Percentiles rank a stretch among this genome's conserved stretches.
Conservation (phyloP, 2,329 filamentous ascomycete genomes). For the Trichophyton simii region DNA sequence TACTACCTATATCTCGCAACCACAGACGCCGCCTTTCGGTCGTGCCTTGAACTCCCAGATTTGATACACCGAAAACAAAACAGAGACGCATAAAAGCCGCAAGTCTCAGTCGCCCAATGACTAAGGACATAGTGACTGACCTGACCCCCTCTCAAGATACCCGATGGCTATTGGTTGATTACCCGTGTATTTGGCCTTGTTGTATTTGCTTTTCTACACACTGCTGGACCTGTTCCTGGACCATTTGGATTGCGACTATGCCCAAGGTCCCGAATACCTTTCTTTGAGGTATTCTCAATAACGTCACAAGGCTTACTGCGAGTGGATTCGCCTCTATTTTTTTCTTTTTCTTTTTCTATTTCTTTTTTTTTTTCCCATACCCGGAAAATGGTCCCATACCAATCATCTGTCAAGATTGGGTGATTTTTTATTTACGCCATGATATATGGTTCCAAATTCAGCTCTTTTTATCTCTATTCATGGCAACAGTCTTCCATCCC, state of each 20-base stretch:
- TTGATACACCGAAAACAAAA: not conserved
- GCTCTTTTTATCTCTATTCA: not conserved
- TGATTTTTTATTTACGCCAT: not conserved
- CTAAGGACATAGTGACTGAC: not conserved
- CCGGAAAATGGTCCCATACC: not conserved
- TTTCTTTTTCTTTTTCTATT: not conserved
- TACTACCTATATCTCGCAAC: not conserved
- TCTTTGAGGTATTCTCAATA: not conserved
- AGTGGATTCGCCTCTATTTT: not conserved
- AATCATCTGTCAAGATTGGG: not conserved
- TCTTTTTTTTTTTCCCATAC: not conserved
- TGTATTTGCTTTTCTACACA: not conserved
- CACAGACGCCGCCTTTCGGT: not conserved
- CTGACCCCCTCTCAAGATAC: not conserved
- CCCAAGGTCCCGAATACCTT: not conserved
- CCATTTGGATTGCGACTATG: not conserved
- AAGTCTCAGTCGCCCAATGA: not conserved
- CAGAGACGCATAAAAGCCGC: not conserved
- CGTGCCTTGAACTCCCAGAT: not conserved
- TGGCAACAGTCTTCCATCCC: not conserved
- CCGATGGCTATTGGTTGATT: not conserved
- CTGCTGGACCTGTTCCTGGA: not conserved
- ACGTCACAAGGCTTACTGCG: conserved; percentile 3
- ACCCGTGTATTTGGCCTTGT: not conserved
- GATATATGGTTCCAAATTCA: not conserved